Evolutionary conservation across 1,139 yeast species (phyloP).

Genomic region (Candida tropicalis): DNA sequence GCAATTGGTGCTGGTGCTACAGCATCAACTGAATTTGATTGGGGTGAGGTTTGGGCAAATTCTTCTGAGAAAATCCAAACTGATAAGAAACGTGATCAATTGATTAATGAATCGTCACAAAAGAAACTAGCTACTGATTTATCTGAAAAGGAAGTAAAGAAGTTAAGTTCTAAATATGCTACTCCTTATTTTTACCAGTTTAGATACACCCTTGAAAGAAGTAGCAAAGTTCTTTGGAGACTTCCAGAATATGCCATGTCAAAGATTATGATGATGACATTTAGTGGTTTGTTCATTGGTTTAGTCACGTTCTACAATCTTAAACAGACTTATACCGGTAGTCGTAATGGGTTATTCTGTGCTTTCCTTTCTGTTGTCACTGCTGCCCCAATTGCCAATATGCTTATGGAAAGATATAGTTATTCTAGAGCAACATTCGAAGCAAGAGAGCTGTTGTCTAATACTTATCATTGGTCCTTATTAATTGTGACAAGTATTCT

Average conservation of each 20-base stretch:
- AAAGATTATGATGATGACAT: conserved; percentile 45
- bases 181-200: conserved; percentile 41
- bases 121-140: background rate
- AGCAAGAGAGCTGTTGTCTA: conserved; percentile 64
- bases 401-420: conserved; percentile 43
- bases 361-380: conserved; percentile 53
- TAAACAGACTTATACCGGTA: conserved; percentile 44
- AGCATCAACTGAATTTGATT: conserved; percentile 47
- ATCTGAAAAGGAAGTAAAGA: conserved; percentile 12
- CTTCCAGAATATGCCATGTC: conserved; percentile 46
- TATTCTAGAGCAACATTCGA: conserved; percentile 59
- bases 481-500: conserved; percentile 53
- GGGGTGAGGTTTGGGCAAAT: conserved; percentile 48
- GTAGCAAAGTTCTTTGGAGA: conserved; percentile 42
- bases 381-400: conserved; percentile 52
- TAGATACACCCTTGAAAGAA: conserved; percentile 34
- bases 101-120: conserved; percentile 20
- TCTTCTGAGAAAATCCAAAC: conserved; percentile 34
- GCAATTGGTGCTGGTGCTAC: conserved; percentile 74
- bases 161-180: conserved; percentile 29
- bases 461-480: conserved; percentile 67
- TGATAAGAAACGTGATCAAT: conserved; percentile 21
- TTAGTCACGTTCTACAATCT: conserved; percentile 48
- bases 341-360: conserved; percentile 55
- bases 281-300: conserved; percentile 54